These are phyloP conservation scores for Conticribra weissflogii DNA, from an alignment of 108 stramenopile genomes.

Conservation along the genomic window DNA sequence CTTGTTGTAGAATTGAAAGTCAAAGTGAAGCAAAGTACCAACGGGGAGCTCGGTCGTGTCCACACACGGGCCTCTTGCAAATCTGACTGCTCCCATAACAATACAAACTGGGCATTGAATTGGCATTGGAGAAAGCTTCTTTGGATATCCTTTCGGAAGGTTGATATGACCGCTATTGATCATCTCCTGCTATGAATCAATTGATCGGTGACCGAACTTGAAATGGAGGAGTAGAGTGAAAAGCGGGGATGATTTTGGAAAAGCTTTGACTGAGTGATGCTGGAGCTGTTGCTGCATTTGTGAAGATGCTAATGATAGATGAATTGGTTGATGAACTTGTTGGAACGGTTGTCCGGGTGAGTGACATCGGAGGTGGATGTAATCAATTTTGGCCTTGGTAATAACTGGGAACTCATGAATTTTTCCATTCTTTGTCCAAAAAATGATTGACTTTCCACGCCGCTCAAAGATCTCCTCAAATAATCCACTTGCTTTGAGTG, in stretches of 20 bases:
- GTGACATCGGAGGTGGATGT: not conserved
- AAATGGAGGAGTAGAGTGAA: not conserved
- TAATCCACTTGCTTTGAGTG: not conserved
- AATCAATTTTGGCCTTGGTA: not conserved
- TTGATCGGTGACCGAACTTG: not conserved
- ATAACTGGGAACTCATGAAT: not conserved
- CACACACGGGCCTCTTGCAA: not conserved
- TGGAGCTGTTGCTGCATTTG: not conserved
- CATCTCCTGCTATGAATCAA: not conserved
- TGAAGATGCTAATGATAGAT: not conserved
- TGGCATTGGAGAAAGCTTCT: not conserved
- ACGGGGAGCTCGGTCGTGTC: constrained; percentile 8
- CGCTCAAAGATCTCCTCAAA: not conserved
- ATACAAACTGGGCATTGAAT: constrained; percentile 14
- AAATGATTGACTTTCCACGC: not conserved
- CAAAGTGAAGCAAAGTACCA: constrained; percentile 12
- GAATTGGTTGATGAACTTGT: not conserved
- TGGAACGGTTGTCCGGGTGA: not conserved
- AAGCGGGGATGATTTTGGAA: not conserved
- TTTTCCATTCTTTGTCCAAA: not conserved
- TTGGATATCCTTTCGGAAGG: not conserved
- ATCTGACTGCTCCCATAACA: not conserved
- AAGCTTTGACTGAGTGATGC: not conserved
- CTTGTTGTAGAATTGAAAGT: constrained; percentile 17
- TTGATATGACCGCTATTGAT: not conserved